These are phyloP conservation scores for Xylaria venustula DNA, from an alignment of 495 filamentous ascomycete species.

Conservation along the genomic window DNA sequence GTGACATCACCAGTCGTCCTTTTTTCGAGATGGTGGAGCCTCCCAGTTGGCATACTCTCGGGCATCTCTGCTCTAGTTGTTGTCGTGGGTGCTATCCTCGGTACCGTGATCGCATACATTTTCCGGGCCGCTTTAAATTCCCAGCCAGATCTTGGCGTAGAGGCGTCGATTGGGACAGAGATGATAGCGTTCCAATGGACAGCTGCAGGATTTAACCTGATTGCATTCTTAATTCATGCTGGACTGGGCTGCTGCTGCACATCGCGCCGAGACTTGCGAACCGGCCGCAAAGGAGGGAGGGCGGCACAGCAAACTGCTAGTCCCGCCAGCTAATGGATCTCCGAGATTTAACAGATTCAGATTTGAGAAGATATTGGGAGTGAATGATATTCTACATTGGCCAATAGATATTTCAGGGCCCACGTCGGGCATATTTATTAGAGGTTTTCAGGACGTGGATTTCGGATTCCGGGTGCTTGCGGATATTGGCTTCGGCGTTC, in stretches of 20 bases:
- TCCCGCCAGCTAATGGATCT: too few relatives aligned
- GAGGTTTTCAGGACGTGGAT: not conserved
- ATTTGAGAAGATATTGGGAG: too few relatives aligned
- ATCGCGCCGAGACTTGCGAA: constrained; percentile 57
- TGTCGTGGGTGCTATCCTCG: constrained; percentile 69
- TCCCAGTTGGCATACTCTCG: constrained; percentile 55
- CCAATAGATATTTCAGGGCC: too few relatives aligned
- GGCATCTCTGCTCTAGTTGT: constrained; percentile 65
- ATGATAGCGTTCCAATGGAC: constrained; percentile 95
- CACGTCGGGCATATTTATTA: not conserved
- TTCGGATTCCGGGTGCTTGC: too few relatives aligned
- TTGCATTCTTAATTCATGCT: constrained; percentile 69
- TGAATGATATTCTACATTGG: too few relatives aligned
- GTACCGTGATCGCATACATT: constrained; percentile 76
- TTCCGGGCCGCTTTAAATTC: constrained; percentile 70
- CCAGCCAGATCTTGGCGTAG: constrained; percentile 69
- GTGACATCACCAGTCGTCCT: constrained; percentile 40
- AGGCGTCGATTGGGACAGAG: constrained; percentile 61
- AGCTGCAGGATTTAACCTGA: constrained; percentile 60
- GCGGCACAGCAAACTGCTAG: not conserved
- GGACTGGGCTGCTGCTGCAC: constrained; percentile 74
- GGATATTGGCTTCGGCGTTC: too few relatives aligned
- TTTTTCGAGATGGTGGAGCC: constrained; percentile 47
- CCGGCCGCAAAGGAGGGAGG: constrained; percentile 43
- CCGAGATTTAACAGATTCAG: too few relatives aligned